Evolutionary conservation across 2,329 filamentous ascomycete genomes (phyloP), one percentile per base, ranked within the genome.

Genomic region (Claviceps paspali): DNA sequence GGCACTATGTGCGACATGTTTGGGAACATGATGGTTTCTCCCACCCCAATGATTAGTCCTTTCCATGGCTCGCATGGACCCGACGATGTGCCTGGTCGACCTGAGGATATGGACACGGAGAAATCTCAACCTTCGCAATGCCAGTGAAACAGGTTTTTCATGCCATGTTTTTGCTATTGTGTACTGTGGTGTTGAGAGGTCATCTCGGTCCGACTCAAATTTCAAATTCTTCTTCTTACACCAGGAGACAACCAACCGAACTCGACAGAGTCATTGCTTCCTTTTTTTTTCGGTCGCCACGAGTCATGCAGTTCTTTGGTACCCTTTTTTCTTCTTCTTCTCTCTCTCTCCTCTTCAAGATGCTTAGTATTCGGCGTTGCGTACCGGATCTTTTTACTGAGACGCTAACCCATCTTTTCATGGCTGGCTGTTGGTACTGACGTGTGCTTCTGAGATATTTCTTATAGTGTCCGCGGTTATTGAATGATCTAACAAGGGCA

Each of bases 31-130:
- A 36, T 47, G 31, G 18, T 43, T 10, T 45, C 46, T 3, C 46
- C 46, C 6, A 33, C 43, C 12, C 45, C 43, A 11, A 43, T 50
- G 45, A 43, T 49, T 44, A 43, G 47, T 6, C 32, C 41, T 8
- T 44, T 43, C 15, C 33, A 28, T 8, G 6, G 18, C 31, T 17
- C 33, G 19, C 23, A 27, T 11, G 33, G 10, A 4, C 29, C 29
- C 5, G 23, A 37, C n/a, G 29, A 37, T 32, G 22, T 22, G 12
- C n/a, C 35, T 19, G 15, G 29, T 28, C 29, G 23, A 5, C 21
- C 15, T 14, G 11, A 29, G 17, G 29, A 19, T 10, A 23, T 24
- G 17, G 23, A 18, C 15, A 14, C 15, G 11, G 7, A 29, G 17
- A 12, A 18, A 24, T 10, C 15, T 12, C 22, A 37, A 2, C 15